phyloP scores from a whole-genome alignment of 352 stramenopile genomes.

The Phytopythium cucurbitacearum region DNA sequence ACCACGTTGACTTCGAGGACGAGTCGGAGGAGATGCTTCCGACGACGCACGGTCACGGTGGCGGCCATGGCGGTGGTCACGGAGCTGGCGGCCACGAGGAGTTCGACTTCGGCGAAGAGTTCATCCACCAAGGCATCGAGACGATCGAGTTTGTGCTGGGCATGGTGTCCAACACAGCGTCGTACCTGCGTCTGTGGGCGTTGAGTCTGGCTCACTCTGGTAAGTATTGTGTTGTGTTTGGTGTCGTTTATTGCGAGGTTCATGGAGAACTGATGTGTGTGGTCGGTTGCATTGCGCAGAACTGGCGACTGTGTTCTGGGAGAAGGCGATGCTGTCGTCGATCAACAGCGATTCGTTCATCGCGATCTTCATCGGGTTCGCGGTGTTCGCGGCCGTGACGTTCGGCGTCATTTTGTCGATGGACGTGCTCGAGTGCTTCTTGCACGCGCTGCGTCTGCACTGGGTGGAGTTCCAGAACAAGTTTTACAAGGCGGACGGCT shows the following conservation, averaged over 20 bases:
- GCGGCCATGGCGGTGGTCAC: constrained; percentile 33
- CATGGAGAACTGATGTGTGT: constrained; percentile 12
- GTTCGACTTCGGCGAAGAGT: constrained; percentile 95
- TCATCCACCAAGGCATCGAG: constrained; percentile 99
- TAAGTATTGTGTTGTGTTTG: constrained; percentile 13
- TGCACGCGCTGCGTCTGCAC: constrained; percentile 98
- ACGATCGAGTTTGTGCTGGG: constrained; percentile 99
- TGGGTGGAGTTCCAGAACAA: constrained; percentile 99
- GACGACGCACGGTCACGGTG: constrained; percentile 21
- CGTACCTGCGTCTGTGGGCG: constrained; percentile 99
- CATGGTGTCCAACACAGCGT: constrained; percentile 99
- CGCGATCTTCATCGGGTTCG: constrained; percentile 94
- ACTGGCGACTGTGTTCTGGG: constrained; percentile 94
- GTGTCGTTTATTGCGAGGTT: neutral
- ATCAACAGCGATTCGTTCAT: constrained; percentile 97
- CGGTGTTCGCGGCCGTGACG: constrained; percentile 91
- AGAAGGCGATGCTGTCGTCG: constrained; percentile 97
- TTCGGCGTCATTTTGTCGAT: constrained; percentile 98
- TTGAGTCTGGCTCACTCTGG: constrained; percentile 97
- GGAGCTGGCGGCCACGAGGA: constrained; percentile 65
- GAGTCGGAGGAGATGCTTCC: constrained; percentile 58
- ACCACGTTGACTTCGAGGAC: constrained; percentile 81
- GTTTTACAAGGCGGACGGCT: constrained; percentile 98
- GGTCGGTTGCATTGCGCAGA: constrained; percentile 28
- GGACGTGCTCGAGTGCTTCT: constrained; percentile 99